A percentile compares a stretch with the other conserved stretches of the same genome.
These are phyloP conservation scores for Trametes coccinea DNA, from an alignment of 768 basidiomycete species.

Conservation along the genomic window DNA sequence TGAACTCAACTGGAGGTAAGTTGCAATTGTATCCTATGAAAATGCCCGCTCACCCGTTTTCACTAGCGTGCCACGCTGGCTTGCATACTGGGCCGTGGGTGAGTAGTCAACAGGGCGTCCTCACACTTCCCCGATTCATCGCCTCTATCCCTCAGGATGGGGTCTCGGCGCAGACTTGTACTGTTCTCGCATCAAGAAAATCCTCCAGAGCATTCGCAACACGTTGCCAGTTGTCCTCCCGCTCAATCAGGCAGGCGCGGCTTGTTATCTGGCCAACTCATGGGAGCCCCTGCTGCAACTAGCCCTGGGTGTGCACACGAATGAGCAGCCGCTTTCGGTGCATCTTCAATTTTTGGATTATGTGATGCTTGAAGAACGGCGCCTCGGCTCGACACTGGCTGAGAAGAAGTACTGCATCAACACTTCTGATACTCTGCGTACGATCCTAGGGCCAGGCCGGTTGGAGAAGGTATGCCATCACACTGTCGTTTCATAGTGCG, in stretches of 20 bases:
- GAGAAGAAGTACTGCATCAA: constrained; percentile 33
- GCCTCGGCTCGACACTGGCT: constrained; percentile 27
- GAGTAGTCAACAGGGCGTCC: neutral
- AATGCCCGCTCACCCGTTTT: neutral
- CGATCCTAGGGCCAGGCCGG: constrained; percentile 30
- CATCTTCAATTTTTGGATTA: constrained; percentile 24
- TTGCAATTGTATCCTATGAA: neutral
- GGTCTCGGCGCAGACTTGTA: constrained; percentile 12
- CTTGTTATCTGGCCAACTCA: neutral
- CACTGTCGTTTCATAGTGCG: neutral
- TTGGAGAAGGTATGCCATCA: constrained; percentile 29
- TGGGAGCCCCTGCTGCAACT: neutral
- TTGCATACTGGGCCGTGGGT: constrained; percentile 39
- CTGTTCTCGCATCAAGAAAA: neutral
- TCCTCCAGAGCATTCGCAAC: neutral
- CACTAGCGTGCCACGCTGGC: constrained; percentile 31
- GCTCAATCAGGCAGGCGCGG: neutral
- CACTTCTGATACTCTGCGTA: constrained; percentile 29
- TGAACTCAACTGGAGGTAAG: constrained; percentile 33
- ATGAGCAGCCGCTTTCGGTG: neutral
- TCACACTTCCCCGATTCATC: neutral
- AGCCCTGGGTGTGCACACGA: neutral
- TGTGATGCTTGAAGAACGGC: constrained; percentile 28
- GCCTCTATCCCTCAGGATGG: constrained; percentile 19
- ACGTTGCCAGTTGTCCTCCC: neutral